A percentile compares a stretch with the other conserved stretches of the same genome.
phyloP scores from a whole-genome alignment of 169 alveolate species.

The Eimeria maxima region DNA sequence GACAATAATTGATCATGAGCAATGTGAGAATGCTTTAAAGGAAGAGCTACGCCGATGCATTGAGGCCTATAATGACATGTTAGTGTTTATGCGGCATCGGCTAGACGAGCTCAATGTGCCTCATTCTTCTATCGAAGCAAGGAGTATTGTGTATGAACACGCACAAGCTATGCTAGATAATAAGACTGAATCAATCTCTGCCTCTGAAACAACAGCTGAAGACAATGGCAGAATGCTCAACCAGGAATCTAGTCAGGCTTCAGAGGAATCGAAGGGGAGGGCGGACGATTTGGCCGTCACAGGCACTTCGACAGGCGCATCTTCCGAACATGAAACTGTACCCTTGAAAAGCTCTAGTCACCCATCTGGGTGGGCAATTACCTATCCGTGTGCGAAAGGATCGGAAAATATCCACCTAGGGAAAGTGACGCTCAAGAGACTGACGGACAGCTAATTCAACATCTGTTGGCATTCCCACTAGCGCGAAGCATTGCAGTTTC shows the following conservation, averaged over 20 bases:
- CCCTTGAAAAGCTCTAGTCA: background rate
- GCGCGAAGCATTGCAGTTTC: background rate
- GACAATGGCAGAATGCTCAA: background rate
- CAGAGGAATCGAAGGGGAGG: background rate
- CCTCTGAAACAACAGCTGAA: background rate
- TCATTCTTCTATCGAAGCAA: background rate
- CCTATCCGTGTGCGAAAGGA: slow-evolving; percentile 30
- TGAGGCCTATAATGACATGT: background rate
- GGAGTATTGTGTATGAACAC: background rate
- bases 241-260: background rate
- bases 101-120: slow-evolving; percentile 22
- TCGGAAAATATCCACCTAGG: slow-evolving; percentile 6
- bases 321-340: background rate
- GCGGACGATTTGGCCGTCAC: background rate
- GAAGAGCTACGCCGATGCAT: background rate
- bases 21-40: background rate
- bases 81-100: slow-evolving; percentile 48
- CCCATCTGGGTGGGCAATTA: slow-evolving; percentile 33
- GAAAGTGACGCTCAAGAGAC: background rate
- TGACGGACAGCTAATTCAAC: background rate
- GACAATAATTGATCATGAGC: background rate
- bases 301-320: background rate
- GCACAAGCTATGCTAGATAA: too few species aligned
- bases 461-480: background rate
- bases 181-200: background rate